These are phyloP conservation scores for Crucibulum laeve DNA, from an alignment of 768 basidiomycete genomes.

Conservation along the genomic window DNA sequence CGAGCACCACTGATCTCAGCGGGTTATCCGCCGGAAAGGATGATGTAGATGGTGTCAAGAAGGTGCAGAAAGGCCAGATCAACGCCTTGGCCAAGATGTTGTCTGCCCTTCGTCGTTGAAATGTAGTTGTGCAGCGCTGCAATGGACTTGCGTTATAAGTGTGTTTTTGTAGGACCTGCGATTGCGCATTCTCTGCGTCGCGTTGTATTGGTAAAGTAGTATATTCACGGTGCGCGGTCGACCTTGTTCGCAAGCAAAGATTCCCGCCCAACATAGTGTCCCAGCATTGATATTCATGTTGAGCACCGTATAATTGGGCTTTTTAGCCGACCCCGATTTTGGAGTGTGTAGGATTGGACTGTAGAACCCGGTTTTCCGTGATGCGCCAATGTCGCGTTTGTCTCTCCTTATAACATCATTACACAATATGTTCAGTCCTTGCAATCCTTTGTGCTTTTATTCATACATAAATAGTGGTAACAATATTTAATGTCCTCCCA, in stretches of 20 bases:
- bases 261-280: background rate
- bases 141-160: conserved; percentile 11
- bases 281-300: background rate
- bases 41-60: conserved; percentile 52
- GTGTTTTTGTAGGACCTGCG: conserved; percentile 11
- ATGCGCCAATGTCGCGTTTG: background rate
- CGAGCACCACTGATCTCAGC: conserved; percentile 70
- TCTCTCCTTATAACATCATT: conserved; percentile 2
- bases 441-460: conserved; percentile 8
- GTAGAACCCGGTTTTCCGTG: background rate
- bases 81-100: conserved; percentile 90
- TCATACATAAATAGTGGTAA: conserved; percentile 10
- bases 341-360: conserved; percentile 5
- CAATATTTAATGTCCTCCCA: conserved; percentile 8
- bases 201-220: conserved; percentile 55
- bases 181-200: conserved; percentile 30
- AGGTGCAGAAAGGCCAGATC: conserved; percentile 88
- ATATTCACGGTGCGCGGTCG: conserved; percentile 25
- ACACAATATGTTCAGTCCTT: conserved; percentile 5
- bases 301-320: conserved; percentile 3
- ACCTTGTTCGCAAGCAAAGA: conserved; percentile 9
- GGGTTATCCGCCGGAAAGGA: conserved; percentile 33
- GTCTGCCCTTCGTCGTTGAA: conserved; percentile 68
- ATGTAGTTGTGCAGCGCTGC: conserved; percentile 1
- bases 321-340: background rate